Evolutionary conservation across 2,329 filamentous ascomycete genomes (phyloP).

Genomic region (Sclerotinia sclerotiorum): DNA sequence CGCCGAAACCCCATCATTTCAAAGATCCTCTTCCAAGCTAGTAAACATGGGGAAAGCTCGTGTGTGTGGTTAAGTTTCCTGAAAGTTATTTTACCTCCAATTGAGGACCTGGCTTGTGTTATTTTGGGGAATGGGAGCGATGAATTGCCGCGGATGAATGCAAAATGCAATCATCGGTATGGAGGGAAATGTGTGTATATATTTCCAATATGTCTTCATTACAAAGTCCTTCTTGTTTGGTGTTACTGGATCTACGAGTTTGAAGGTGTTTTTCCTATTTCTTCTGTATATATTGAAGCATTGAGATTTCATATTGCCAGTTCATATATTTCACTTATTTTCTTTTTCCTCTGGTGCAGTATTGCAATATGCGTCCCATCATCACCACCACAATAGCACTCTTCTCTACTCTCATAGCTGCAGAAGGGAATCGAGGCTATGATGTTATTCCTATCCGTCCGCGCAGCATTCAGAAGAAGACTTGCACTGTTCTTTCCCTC

Average conservation of each 20-base stretch:
- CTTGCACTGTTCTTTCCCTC: constrained; percentile 45
- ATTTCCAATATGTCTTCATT: neutral
- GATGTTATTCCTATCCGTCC: constrained; percentile 18
- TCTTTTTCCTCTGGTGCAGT: neutral
- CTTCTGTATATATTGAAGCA: neutral
- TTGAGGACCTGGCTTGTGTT: constrained; percentile 17
- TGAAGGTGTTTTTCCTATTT: neutral
- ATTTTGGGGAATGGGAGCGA: neutral
- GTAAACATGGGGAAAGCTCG: constrained; percentile 13
- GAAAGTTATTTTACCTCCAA: constrained; percentile 31
- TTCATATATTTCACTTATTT: neutral
- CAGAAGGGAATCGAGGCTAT: neutral
- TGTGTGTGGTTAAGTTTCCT: constrained; percentile 5
- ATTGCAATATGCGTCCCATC: constrained; percentile 16
- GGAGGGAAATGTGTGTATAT: constrained; percentile 4
- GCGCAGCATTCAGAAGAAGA: constrained; percentile 24
- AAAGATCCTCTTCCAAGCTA: constrained; percentile 22
- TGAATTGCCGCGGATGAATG: neutral
- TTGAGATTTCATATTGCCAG: neutral
- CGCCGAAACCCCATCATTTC: constrained; percentile 8
- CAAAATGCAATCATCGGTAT: neutral
- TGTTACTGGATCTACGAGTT: neutral
- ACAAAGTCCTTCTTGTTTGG: neutral
- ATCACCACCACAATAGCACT: neutral
- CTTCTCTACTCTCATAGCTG: constrained; percentile 6